Evolutionary conservation across 345 rosid species (phyloP).

Genomic region (Boechera stricta): DNA sequence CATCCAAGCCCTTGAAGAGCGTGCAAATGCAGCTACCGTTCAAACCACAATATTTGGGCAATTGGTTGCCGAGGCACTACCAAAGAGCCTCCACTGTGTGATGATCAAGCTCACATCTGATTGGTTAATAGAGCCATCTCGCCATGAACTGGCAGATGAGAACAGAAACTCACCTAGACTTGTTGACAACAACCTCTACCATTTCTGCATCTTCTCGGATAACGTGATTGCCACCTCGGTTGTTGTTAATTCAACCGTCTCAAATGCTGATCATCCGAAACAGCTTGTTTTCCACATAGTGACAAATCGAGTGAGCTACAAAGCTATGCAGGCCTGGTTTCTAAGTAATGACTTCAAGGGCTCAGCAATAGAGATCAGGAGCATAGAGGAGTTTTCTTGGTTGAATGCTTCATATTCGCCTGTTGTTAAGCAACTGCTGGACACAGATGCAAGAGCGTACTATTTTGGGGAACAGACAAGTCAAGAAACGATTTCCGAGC

Average conservation of each 20-base stretch:
- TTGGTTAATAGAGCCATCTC: conserved; percentile 62
- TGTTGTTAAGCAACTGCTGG: conserved; percentile 61
- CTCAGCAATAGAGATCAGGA: conserved; percentile 77
- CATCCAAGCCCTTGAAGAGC: conserved; percentile 95
- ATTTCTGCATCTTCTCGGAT: conserved; percentile 92
- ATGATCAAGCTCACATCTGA: conserved; percentile 71
- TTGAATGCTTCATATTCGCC: conserved; percentile 85
- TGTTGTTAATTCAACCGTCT: conserved; percentile 85
- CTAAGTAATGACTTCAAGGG: conserved; percentile 79
- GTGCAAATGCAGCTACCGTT: conserved; percentile 84
- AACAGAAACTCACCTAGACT: conserved; percentile 76
- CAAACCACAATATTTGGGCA: conserved; percentile 87
- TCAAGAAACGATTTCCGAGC: conserved; percentile 60
- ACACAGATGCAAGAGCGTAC: conserved; percentile 53
- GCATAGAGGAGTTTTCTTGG: conserved; percentile 78
- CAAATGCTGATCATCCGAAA: conserved; percentile 86
- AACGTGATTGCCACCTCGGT: conserved; percentile 82
- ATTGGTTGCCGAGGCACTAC: conserved; percentile 78
- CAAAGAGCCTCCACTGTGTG: conserved; percentile 84
- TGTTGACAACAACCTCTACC: conserved; percentile 90
- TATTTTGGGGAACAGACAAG: conserved; percentile 58
- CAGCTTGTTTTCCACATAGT: conserved; percentile 85
- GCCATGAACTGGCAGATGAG: conserved; percentile 68
- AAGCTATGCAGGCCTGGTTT: conserved; percentile 87
- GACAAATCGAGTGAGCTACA: conserved; percentile 67